Evolutionary conservation across 768 basidiomycete species (phyloP).

Genomic region (Chalciporus pseudorubinellus): DNA sequence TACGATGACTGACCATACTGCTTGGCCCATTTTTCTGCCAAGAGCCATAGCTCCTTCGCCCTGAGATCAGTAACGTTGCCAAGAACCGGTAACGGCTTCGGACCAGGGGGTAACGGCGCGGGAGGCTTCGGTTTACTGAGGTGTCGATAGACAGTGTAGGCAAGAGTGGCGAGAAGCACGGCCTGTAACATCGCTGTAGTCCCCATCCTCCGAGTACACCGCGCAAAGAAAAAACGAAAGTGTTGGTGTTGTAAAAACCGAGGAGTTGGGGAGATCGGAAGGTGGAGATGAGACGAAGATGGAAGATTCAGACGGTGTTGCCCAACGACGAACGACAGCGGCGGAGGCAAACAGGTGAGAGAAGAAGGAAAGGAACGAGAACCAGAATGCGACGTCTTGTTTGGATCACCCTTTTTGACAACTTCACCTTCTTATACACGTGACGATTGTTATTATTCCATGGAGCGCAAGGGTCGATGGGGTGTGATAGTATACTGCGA

Average conservation of each 20-base stretch:
- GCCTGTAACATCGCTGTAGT: conserved; percentile 12
- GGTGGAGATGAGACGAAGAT: conserved; percentile 20
- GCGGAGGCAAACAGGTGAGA: too few species aligned
- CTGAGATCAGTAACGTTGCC: conserved; percentile 65
- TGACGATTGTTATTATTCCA: too few species aligned
- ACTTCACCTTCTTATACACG: too few species aligned
- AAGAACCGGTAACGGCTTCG: conserved; percentile 59
- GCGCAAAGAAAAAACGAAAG: neutral
- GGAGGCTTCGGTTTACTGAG: conserved; percentile 18
- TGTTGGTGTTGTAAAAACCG: neutral
- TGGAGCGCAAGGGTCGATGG: too few species aligned
- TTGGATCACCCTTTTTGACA: too few species aligned
- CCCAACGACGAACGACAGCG: too few species aligned
- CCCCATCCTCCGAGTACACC: conserved; percentile 13
- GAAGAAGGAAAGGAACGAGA: too few species aligned
- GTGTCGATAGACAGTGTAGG: conserved; percentile 18
- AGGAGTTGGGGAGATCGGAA: conserved; percentile 3
- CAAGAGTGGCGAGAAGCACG: conserved; percentile 20
- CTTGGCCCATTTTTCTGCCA: conserved; percentile 59
- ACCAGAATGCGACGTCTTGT: too few species aligned
- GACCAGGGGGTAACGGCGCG: conserved; percentile 60
- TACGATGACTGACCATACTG: conserved; percentile 51
- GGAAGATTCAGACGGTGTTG: conserved; percentile 10
- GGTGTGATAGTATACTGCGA: too few species aligned
- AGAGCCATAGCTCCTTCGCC: conserved; percentile 61